These are phyloP conservation scores for Nectriaceae sp. DNA, from an alignment of 2,329 filamentous ascomycete genomes.

Conservation along the genomic window DNA sequence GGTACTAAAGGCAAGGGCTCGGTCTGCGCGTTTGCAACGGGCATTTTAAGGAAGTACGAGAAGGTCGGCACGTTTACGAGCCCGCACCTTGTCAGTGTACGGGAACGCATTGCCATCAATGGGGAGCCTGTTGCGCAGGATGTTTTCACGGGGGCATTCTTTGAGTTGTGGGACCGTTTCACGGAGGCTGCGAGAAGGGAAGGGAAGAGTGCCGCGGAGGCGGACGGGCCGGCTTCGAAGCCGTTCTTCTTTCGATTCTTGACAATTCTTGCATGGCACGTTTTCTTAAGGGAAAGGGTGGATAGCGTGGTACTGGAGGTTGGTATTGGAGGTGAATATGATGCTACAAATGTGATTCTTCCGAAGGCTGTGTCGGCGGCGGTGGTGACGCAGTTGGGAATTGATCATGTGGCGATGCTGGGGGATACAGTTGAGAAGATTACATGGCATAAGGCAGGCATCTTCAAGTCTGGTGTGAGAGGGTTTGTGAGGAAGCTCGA, in stretches of 20 bases:
- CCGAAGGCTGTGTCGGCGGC: constrained; percentile 64
- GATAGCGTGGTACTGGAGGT: constrained; percentile 84
- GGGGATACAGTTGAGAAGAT: constrained; percentile 80
- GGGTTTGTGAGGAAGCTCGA: constrained; percentile 37
- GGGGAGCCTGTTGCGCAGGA: constrained; percentile 68
- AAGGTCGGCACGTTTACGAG: constrained; percentile 79
- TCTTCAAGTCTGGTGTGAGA: constrained; percentile 67
- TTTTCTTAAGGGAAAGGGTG: constrained; percentile 76
- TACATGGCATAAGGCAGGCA: constrained; percentile 88
- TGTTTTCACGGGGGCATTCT: constrained; percentile 76
- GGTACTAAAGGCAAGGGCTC: constrained; percentile 96
- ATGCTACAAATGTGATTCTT: constrained; percentile 83
- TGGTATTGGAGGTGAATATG: constrained; percentile 91
- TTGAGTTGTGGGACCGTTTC: constrained; percentile 75
- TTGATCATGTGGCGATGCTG: constrained; percentile 82
- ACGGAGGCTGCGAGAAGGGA: constrained; percentile 39
- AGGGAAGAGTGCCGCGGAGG: constrained; percentile 40
- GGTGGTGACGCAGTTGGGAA: constrained; percentile 77
- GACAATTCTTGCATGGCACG: constrained; percentile 84
- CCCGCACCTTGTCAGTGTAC: constrained; percentile 79
- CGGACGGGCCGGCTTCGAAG: constrained; percentile 63
- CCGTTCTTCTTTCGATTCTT: constrained; percentile 93
- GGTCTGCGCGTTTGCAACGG: constrained; percentile 80
- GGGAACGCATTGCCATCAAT: constrained; percentile 83
- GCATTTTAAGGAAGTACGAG: constrained; percentile 62